Evolutionary conservation across 2,329 filamentous ascomycete species (phyloP).

Genomic region (Achaetomium macrosporum): DNA sequence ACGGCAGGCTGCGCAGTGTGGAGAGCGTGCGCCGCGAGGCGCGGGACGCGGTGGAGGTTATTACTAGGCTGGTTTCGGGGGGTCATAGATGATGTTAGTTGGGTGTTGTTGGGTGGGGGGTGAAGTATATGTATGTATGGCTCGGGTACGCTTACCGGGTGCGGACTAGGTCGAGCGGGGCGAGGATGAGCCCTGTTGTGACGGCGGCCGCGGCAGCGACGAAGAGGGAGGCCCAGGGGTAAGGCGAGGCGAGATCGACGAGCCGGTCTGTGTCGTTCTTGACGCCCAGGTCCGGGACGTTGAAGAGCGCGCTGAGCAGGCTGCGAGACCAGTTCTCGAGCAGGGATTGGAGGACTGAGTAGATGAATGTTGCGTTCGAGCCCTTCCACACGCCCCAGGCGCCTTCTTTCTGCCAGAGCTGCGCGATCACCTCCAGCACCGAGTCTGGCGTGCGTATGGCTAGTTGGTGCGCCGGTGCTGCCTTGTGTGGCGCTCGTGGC

Average conservation of each 20-base stretch:
- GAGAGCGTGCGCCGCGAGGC: constrained; percentile 72
- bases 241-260: constrained; percentile 66
- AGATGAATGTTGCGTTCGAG: constrained; percentile 87
- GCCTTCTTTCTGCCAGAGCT: constrained; percentile 84
- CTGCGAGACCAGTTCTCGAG: constrained; percentile 90
- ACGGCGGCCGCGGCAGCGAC: constrained; percentile 61
- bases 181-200: constrained; percentile 71
- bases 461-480: constrained; percentile 54
- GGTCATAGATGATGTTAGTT: not conserved
- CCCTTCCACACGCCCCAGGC: constrained; percentile 92
- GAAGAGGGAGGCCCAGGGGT: constrained; percentile 72
- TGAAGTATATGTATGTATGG: no score
- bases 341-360: constrained; percentile 77
- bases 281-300: constrained; percentile 76
- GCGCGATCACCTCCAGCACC: constrained; percentile 76
- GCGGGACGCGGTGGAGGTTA: constrained; percentile 70
- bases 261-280: constrained; percentile 73
- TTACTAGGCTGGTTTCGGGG: constrained; percentile 62
- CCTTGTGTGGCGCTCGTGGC: constrained; percentile 32
- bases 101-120: not conserved
- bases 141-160: constrained; percentile 48
- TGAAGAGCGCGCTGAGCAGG: constrained; percentile 82
- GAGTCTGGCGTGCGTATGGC: constrained; percentile 70
- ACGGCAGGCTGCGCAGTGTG: constrained; percentile 71
- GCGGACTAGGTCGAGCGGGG: constrained; percentile 83